Evolutionary conservation across 148 eudicot genomes (phyloP).

Genomic region (Chenopodium quinoa): DNA sequence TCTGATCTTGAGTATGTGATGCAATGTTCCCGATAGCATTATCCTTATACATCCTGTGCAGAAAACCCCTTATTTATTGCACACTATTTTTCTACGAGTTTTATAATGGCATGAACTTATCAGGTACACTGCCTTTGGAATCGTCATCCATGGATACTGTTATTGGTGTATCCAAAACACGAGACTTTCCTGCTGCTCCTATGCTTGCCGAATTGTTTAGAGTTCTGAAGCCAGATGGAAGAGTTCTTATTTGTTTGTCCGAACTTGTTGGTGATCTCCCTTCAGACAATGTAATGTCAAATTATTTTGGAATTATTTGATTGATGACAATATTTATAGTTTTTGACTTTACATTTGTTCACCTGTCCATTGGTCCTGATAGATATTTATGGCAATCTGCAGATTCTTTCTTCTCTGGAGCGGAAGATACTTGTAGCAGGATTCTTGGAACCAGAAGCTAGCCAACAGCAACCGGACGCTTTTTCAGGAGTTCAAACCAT

Average conservation of each 20-base stretch:
- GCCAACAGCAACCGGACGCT: conserved; percentile 26
- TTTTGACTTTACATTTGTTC: neutral
- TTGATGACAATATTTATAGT: neutral
- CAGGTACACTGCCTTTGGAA: conserved; percentile 62
- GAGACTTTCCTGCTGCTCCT: conserved; percentile 56
- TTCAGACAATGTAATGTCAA: conserved; percentile 32
- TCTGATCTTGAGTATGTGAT: neutral
- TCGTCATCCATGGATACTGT: conserved; percentile 55
- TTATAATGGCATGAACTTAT: neutral
- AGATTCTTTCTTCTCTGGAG: conserved; percentile 55
- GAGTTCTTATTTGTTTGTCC: conserved; percentile 42
- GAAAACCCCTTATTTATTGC: neutral
- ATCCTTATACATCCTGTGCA: neutral
- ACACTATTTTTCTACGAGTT: neutral
- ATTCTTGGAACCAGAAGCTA: conserved; percentile 54
- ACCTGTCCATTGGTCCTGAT: neutral
- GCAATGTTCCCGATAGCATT: neutral
- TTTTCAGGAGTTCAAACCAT: conserved; percentile 41
- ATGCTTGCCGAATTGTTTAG: conserved; percentile 57
- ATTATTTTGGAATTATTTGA: conserved; percentile 10
- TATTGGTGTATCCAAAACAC: conserved; percentile 42
- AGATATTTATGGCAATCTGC: conserved; percentile 18
- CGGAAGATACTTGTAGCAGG: conserved; percentile 75
- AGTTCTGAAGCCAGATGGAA: conserved; percentile 78
- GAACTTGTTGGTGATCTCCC: conserved; percentile 34